These are phyloP conservation scores for Dactylellina leptospora DNA, from an alignment of 2,329 filamentous ascomycete species.

Conservation along the genomic window DNA sequence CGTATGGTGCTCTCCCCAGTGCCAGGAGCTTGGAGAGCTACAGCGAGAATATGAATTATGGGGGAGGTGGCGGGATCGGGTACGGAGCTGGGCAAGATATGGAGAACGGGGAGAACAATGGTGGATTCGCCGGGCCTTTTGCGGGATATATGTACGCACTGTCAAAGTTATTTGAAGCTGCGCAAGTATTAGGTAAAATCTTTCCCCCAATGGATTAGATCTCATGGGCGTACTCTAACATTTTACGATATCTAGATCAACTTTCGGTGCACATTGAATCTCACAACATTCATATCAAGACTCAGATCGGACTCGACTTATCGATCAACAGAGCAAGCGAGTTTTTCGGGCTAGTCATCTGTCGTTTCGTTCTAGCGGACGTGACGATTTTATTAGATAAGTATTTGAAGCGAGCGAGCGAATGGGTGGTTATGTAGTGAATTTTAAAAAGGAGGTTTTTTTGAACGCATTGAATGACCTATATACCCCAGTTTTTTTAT, in stretches of 20 bases:
- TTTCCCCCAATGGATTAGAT: no score
- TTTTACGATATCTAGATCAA: no score
- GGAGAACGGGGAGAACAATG: constrained; percentile 55
- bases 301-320: constrained; percentile 92
- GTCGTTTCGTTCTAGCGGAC: constrained; percentile 90
- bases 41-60: constrained; percentile 61
- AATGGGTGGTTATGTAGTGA: constrained; percentile 74
- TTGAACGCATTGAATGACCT: constrained; percentile 15
- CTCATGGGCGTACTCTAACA: no score
- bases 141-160: constrained; percentile 90
- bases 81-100: constrained; percentile 60
- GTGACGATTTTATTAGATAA: constrained; percentile 88
- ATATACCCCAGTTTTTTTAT: constrained; percentile 52
- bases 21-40: constrained; percentile 56
- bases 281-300: constrained; percentile 93
- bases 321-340: constrained; percentile 93
- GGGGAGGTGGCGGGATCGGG: constrained; percentile 59
- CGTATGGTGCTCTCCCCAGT: constrained; percentile 38
- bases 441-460: constrained; percentile 13
- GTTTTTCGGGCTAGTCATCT: constrained; percentile 97
- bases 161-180: constrained; percentile 89
- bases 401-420: constrained; percentile 93
- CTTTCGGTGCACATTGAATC: constrained; percentile 60
- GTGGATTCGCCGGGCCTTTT: constrained; percentile 82
- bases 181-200: constrained; percentile 85